A percentile compares a stretch with the other conserved stretches of the same genome.
These are phyloP conservation scores for Leccinum obscurum DNA, from an alignment of 768 basidiomycete genomes.

Conservation along the genomic window DNA sequence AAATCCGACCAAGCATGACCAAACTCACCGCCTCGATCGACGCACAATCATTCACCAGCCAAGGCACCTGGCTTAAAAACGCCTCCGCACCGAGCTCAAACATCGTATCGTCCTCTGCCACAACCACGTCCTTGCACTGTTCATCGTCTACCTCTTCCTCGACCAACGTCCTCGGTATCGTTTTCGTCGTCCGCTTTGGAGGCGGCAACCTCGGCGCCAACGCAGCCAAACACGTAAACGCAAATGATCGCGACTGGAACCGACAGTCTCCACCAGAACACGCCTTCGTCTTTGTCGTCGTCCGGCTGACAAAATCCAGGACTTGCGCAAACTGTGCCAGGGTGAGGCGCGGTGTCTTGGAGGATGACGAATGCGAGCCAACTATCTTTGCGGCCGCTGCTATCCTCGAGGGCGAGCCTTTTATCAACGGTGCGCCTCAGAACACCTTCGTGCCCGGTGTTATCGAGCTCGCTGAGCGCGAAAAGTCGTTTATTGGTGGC, in stretches of 20 bases:
- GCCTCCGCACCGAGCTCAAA: conserved; percentile 14
- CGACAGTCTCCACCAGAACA: neutral
- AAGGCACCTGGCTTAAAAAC: conserved; percentile 9
- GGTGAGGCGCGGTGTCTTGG: neutral
- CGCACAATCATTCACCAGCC: neutral
- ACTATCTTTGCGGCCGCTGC: conserved; percentile 94
- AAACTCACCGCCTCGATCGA: neutral
- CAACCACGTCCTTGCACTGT: neutral
- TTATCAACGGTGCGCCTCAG: conserved; percentile 97
- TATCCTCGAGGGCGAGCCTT: conserved; percentile 93
- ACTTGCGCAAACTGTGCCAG: neutral
- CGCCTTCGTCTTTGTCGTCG: neutral
- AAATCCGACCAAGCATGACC: neutral
- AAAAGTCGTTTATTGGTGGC: conserved; percentile 92
- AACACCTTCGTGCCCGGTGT: conserved; percentile 98
- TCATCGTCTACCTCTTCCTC: neutral
- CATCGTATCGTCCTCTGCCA: conserved; percentile 4
- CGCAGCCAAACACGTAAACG: neutral
- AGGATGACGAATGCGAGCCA: neutral
- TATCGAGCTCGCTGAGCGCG: conserved; percentile 87
- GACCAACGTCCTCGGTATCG: neutral
- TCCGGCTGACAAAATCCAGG: neutral
- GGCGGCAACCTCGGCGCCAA: neutral
- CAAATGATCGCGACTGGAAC: neutral
- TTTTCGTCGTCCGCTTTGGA: neutral